These are phyloP conservation scores for Suhomyces faveliae DNA, from an alignment of 805 yeast species.

Conservation along the genomic window DNA sequence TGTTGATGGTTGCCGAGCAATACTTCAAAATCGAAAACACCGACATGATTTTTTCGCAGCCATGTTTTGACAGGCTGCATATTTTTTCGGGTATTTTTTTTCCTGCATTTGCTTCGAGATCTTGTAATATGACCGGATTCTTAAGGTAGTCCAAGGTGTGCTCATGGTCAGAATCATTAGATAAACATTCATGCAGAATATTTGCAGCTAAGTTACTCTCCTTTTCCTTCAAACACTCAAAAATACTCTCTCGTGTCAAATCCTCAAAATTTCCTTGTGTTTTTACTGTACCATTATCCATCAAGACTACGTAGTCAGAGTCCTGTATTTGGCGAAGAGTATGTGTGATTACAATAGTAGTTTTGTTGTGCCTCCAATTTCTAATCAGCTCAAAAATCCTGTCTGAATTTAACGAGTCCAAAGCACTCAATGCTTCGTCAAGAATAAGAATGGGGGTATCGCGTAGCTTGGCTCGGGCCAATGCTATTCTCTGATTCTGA, in stretches of 20 bases:
- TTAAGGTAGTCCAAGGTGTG: constrained; percentile 15
- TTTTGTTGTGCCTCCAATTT: constrained; percentile 60
- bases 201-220: not conserved
- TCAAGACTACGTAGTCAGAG: constrained; percentile 56
- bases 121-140: constrained; percentile 23
- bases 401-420: constrained; percentile 55
- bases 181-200: not conserved
- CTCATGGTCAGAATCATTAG: not conserved
- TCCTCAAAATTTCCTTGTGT: constrained; percentile 13
- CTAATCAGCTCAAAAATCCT: constrained; percentile 51
- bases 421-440: constrained; percentile 85
- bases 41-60: constrained; percentile 17
- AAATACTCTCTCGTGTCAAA: not conserved
- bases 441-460: constrained; percentile 73
- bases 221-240: not conserved
- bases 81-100: constrained; percentile 4
- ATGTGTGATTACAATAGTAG: constrained; percentile 84
- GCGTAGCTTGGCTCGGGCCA: constrained; percentile 78
- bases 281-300: constrained; percentile 57
- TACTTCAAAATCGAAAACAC: constrained; percentile 24
- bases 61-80: not conserved
- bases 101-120: constrained; percentile 15
- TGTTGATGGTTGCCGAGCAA: constrained; percentile 20
- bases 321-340: constrained; percentile 56
- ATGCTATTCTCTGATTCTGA: constrained; percentile 76